Percentiles rank a stretch among this genome's conserved stretches.
phyloP scores from a whole-genome alignment of 495 filamentous ascomycete species.

The Hypomontagnella monticulosa region DNA sequence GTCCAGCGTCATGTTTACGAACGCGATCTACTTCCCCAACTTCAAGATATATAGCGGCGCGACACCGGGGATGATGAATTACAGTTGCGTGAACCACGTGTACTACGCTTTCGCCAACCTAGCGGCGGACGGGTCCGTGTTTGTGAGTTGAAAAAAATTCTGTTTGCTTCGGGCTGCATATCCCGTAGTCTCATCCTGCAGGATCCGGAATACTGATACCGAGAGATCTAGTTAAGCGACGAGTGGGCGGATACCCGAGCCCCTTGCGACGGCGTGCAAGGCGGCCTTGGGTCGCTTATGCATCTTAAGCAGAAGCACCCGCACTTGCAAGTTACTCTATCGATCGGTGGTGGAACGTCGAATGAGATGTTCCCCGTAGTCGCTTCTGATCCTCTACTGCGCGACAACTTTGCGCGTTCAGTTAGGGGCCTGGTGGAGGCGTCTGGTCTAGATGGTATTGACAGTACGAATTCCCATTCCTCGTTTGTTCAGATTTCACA shows the following conservation, averaged over 20 bases:
- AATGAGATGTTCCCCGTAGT: slow-evolving; percentile 80
- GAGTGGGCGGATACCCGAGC: slow-evolving; percentile 85
- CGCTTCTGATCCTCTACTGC: slow-evolving; percentile 65
- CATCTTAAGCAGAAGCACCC: slow-evolving; percentile 77
- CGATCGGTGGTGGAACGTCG: slow-evolving; percentile 86
- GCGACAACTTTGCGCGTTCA: slow-evolving; percentile 78
- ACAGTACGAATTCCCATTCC: slow-evolving; percentile 67
- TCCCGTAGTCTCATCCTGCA: slow-evolving; percentile 15
- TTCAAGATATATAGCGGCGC: slow-evolving; percentile 81
- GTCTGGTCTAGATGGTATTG: slow-evolving; percentile 85
- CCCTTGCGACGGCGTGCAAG: slow-evolving; percentile 78
- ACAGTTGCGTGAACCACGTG: slow-evolving; percentile 71
- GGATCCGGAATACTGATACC: slow-evolving; percentile 29
- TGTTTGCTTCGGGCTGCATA: slow-evolving; percentile 19
- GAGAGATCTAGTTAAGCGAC: slow-evolving; percentile 76
- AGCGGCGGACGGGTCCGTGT: slow-evolving; percentile 79
- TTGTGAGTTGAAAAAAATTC: slow-evolving; percentile 62
- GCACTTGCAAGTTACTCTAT: slow-evolving; percentile 82
- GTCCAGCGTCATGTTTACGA: slow-evolving; percentile 65
- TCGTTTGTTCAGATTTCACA: slow-evolving; percentile 2
- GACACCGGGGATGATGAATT: slow-evolving; percentile 79
- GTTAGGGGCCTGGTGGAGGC: slow-evolving; percentile 75
- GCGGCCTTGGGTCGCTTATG: slow-evolving; percentile 80
- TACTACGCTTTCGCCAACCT: slow-evolving; percentile 94
- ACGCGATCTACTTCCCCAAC: slow-evolving; percentile 93